Evolutionary conservation across 768 basidiomycete genomes (phyloP).

Genomic region (Mycena galericulata): DNA sequence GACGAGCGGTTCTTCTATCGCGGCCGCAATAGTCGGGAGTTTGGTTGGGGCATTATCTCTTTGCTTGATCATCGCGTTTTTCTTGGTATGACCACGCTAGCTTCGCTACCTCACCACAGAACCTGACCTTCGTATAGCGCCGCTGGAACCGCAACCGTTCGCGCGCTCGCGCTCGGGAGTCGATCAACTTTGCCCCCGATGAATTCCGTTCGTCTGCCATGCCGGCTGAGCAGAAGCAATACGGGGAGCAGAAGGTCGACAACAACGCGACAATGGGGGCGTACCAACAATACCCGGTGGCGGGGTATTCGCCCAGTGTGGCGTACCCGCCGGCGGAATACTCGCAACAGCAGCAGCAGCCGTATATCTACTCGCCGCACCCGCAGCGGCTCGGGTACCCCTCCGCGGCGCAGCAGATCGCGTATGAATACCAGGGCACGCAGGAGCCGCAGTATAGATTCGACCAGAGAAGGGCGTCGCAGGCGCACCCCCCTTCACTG

Average conservation of each 20-base stretch:
- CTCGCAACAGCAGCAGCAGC: slow-evolving; percentile 1
- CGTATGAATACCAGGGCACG: slow-evolving; percentile 19
- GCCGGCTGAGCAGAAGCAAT: background rate
- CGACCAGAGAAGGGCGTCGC: background rate
- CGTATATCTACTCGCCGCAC: slow-evolving; percentile 24
- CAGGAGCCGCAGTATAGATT: background rate
- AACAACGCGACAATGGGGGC: background rate
- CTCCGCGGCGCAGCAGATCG: slow-evolving; percentile 23
- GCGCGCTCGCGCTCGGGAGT: slow-evolving; percentile 14
- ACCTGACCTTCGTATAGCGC: slow-evolving; percentile 11
- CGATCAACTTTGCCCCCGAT: slow-evolving; percentile 19
- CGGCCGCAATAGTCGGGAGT: slow-evolving; percentile 8
- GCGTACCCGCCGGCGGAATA: background rate
- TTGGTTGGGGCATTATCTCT: slow-evolving; percentile 11
- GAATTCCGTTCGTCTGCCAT: slow-evolving; percentile 8
- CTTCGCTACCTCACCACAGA: too few species aligned
- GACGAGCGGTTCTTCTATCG: background rate
- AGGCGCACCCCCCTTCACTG: slow-evolving; percentile 3
- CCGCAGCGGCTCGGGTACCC: slow-evolving; percentile 25
- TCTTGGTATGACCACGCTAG: slow-evolving; percentile 16
- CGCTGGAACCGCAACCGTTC: slow-evolving; percentile 31
- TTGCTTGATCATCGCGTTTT: slow-evolving; percentile 21
- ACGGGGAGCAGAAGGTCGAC: background rate
- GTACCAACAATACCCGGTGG: slow-evolving; percentile 6
- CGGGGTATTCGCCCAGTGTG: background rate